Base-by-base conservation (phyloP, 805 yeast species). In the Debaryomyces prosopidis region DNA sequence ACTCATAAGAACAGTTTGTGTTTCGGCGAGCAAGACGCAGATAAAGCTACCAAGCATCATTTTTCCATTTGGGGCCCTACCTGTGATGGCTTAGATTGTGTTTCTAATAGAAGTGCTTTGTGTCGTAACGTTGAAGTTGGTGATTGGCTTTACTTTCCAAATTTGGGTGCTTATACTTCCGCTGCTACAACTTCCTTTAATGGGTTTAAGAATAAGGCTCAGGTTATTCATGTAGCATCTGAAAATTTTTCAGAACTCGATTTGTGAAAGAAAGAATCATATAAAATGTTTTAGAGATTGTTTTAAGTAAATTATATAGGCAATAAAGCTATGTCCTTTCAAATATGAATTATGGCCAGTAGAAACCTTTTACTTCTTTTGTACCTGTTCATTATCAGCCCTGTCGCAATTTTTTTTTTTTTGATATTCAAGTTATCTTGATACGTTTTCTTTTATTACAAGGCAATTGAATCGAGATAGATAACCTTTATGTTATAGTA, bases 1-100 rank as follows among this genome's bases (percentile, higher is more conserved):
- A 73, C 81, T 38, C 83, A 82, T 50, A 65, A 73, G 33, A 75
- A 76, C 36, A 60, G 71, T 37, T 79, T 75, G 60, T 65, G 66
- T 48, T 77, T 75, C 54, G 12, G 8, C 20, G 52, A 44, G n/a
- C 42, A 44, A 39, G 45, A 36, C 23, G 42, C 40, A 16, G 71
- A 64, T 26, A 42, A 46, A 50, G 49, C 49, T 48, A 61, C 64
- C 35, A 30, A 12, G 16, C 57, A 64, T 51, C 64, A 63, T 36
- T 85, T 79, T 43, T 87, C 96, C 3, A 77, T 94, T 48, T 92
- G 99, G 99, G 99, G 99, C 5, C 99, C 98, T 37, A 92, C 98
- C 15, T 92, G 99, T 70, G 99, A 92, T 68, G 97, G 97, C 3
- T 75, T 92, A 51, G 99, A 92, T 65, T 86, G 96, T 64, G 81